Base-by-base conservation (phyloP, 2,329 filamentous ascomycete genomes). In the Bipolaris oryzae region DNA sequence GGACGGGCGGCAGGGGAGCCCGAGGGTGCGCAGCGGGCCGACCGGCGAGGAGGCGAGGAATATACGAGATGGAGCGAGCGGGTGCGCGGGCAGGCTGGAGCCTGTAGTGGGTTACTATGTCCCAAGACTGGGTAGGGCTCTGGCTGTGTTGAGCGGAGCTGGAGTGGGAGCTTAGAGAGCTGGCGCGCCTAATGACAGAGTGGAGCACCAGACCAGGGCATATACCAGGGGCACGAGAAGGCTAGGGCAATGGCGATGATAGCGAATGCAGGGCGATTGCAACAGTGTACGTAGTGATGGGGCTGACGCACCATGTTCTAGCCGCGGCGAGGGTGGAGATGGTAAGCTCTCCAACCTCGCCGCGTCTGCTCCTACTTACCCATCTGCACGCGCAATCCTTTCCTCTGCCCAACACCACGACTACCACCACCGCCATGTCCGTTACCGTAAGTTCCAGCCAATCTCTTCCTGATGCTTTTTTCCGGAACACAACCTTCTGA, bases 391-490 rank as follows among this genome's bases (percentile, higher is more conserved):
- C 49, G 43, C 55, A 52, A 51, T 41, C 49, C 44, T 55, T 44
- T 41, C 45, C 28, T 39, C 45, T 43, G 45, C 39, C 44, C 52
- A 18, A 51, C 48, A 50, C 50, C 31, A 45, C 50, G 23, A 45
- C 52, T 53, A 48, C 48, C 37, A 51, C 62, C 67, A 41, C 49
- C 42, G 41, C 25, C 69, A 82, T 82, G 80, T 80, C 80, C 52
- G 79, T 82, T 64, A 82, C 80, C 15, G 76, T 78, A 67, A 64
- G 74, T 69, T 34, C 47, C 31, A 28, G 15, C n/a, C 13, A 10
- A n/a, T 21, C 10, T 16, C 39, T 37, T 53, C 10, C 18, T 16
- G 6, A 16, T 7, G 10, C 16, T 13, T 25, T 21, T 2, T 39
- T 52, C 11, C n/a, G 10, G 10, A 25, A n/a, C 11, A 38, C 10